Conservation (phyloP, 1,284 basidiomycete genomes). For the Pterulicium gracile region DNA sequence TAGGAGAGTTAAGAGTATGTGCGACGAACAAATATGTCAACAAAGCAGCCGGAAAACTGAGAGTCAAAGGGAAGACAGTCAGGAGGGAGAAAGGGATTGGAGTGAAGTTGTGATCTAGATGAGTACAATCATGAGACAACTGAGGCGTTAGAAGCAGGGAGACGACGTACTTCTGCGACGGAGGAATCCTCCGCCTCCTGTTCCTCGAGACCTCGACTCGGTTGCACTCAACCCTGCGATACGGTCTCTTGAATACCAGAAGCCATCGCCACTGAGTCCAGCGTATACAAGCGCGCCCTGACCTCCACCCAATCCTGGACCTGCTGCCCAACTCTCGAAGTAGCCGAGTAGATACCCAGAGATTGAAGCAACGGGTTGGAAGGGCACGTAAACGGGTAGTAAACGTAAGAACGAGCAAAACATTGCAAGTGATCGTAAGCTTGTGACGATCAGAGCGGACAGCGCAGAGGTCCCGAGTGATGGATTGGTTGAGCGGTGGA, state of each 20-base stretch:
- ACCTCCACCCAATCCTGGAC: slow-evolving; percentile 65
- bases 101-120: slow-evolving; percentile 8
- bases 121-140: slow-evolving; percentile 7
- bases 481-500: slow-evolving; percentile 70
- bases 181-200: slow-evolving; percentile 32
- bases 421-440: slow-evolving; percentile 45
- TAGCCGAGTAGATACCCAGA: slow-evolving; percentile 28
- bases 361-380: slow-evolving; percentile 13
- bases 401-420: slow-evolving; percentile 38
- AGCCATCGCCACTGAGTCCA: slow-evolving; percentile 78
- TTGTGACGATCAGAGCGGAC: slow-evolving; percentile 67
- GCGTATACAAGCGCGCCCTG: slow-evolving; percentile 75
- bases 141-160: neutral
- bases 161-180: slow-evolving; percentile 43
- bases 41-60: slow-evolving; percentile 73
- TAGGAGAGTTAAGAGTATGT: slow-evolving; percentile 69
- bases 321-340: slow-evolving; percentile 28
- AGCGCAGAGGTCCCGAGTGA: slow-evolving; percentile 75
- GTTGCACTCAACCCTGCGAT: slow-evolving; percentile 6
- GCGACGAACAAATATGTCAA: slow-evolving; percentile 83
- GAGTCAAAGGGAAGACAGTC: slow-evolving; percentile 69
- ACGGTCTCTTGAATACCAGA: slow-evolving; percentile 37
- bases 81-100: slow-evolving; percentile 62
- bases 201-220: slow-evolving; percentile 20
- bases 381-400: slow-evolving; percentile 43